phyloP scores from a whole-genome alignment of 768 basidiomycete genomes.

The Tylopilus rubrobrunneus region DNA sequence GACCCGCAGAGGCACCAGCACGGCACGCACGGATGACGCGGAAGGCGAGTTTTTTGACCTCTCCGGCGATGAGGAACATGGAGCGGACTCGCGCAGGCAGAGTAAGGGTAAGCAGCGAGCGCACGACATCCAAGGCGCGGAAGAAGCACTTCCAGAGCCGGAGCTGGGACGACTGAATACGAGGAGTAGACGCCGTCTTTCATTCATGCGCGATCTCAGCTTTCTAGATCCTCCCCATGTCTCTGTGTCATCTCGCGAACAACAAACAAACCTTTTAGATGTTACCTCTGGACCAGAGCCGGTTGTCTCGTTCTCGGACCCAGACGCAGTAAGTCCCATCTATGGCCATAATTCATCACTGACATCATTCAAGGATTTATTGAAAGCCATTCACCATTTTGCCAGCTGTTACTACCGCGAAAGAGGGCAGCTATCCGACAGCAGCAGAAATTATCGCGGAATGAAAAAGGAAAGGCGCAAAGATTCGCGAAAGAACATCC shows the following conservation, averaged over 20 bases:
- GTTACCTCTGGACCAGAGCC: conserved; percentile 1
- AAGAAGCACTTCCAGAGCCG: conserved; percentile 9
- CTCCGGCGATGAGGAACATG: conserved; percentile 17
- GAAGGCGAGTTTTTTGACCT: conserved; percentile 25
- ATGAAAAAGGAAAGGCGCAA: conserved; percentile 35
- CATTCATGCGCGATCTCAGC: conserved; percentile 47
- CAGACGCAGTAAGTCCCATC: conserved; percentile 48
- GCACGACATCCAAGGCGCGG: conserved; percentile 8
- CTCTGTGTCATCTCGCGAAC: conserved; percentile 8
- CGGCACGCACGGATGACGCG: conserved; percentile 18
- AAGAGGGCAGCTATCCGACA: conserved; percentile 55
- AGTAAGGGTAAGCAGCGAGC: conserved; percentile 26
- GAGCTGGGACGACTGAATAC: conserved; percentile 13
- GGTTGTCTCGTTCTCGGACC: conserved; percentile 29
- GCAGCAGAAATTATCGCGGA: conserved; percentile 42
- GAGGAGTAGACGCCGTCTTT: conserved; percentile 39
- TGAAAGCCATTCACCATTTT: conserved; percentile 51
- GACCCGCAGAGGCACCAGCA: conserved; percentile 13
- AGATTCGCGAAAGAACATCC: conserved; percentile 16
- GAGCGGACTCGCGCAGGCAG: background rate
- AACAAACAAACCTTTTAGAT: conserved; percentile 2
- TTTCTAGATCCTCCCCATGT: conserved; percentile 44
- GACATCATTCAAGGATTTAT: conserved; percentile 40
- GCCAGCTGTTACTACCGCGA: conserved; percentile 57
- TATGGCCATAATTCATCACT: background rate